Evolutionary conservation across 768 basidiomycete genomes (phyloP).

Genomic region (Mycena haematopus): DNA sequence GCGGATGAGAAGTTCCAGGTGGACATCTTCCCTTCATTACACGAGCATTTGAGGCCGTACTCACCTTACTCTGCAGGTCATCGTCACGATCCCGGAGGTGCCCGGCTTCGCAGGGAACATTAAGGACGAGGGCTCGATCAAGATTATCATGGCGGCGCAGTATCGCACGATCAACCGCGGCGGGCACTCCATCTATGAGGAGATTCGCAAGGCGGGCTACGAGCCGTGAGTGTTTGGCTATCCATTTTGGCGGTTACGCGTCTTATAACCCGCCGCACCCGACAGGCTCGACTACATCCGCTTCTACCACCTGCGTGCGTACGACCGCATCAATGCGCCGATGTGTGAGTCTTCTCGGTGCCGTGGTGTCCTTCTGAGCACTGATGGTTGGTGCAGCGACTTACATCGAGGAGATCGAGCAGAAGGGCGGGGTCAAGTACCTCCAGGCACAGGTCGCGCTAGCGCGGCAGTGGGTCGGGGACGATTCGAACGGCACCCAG

Average conservation of each 20-base stretch:
- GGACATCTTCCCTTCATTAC: constrained; percentile 13
- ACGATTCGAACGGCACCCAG: constrained; percentile 47
- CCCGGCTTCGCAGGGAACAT: constrained; percentile 90
- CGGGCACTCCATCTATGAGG: constrained; percentile 85
- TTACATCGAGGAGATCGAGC: constrained; percentile 75
- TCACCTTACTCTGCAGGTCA: constrained; percentile 55
- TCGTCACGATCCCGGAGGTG: constrained; percentile 88
- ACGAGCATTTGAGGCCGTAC: no score
- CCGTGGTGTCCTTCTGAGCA: no score
- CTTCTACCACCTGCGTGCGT: constrained; percentile 92
- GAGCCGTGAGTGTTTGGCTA: constrained; percentile 67
- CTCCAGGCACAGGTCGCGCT: constrained; percentile 88
- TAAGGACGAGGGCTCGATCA: constrained; percentile 64
- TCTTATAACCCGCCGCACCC: background rate
- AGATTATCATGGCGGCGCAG: constrained; percentile 88
- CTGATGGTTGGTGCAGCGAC: constrained; percentile 27
- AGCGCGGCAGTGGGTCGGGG: constrained; percentile 75
- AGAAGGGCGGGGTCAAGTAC: constrained; percentile 78
- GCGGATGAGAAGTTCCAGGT: constrained; percentile 82
- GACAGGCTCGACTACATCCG: constrained; percentile 81
- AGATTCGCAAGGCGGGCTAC: constrained; percentile 74
- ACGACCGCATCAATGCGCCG: constrained; percentile 89
- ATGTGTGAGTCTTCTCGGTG: constrained; percentile 46
- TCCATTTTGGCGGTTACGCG: background rate
- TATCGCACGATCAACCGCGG: constrained; percentile 92